Percentiles rank a stretch among this genome's conserved stretches.
phyloP scores from a whole-genome alignment of 306 rosid species.

The Gastrolobium bilobum region DNA sequence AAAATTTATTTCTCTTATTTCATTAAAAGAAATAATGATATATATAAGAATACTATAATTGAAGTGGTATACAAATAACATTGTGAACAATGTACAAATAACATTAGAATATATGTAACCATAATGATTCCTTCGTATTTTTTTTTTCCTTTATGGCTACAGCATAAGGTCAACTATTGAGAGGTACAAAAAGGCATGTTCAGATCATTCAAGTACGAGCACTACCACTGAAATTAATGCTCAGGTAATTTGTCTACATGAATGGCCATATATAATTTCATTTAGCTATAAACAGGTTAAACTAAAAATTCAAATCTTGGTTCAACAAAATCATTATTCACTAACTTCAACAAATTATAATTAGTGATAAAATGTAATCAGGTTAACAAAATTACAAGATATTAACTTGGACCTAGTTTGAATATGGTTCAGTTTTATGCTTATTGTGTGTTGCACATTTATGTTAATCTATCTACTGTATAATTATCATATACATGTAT shows the following conservation, averaged over 20 bases:
- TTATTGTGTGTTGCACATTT: background rate
- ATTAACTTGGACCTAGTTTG: background rate
- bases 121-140: background rate
- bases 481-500: background rate
- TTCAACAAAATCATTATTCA: too few relatives aligned
- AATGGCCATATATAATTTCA: too few relatives aligned
- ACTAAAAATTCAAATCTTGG: too few relatives aligned
- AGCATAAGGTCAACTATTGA: slow-evolving; percentile 89
- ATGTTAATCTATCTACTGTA: background rate
- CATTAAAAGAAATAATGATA: too few relatives aligned
- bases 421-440: background rate
- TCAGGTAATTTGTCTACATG: slow-evolving; percentile 59
- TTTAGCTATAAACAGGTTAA: too few relatives aligned
- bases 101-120: background rate
- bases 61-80: background rate
- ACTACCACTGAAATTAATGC: slow-evolving; percentile 83
- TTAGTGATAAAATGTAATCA: background rate
- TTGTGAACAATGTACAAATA: background rate
- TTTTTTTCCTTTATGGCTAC: background rate
- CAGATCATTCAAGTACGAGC: slow-evolving; percentile 72
- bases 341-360: too few relatives aligned
- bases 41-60: too few relatives aligned
- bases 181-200: slow-evolving; percentile 87
- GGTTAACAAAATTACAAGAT: too few relatives aligned
- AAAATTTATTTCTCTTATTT: too few relatives aligned